These are phyloP conservation scores for Acanthamoeba royreba DNA, from an alignment of 208 protist species.

Conservation along the genomic window DNA sequence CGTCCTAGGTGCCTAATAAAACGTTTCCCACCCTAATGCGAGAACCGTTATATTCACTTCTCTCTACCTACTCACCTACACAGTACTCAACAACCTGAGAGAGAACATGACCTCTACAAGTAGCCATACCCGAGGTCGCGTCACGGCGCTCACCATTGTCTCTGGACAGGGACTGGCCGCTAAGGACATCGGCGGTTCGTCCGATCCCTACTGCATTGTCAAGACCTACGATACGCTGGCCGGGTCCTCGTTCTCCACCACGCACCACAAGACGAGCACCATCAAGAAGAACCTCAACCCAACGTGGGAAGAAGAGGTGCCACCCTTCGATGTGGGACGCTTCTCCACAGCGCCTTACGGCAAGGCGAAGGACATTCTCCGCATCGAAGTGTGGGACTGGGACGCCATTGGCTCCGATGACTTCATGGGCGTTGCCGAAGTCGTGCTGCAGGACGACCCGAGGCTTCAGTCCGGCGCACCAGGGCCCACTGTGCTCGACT, in stretches of 20 bases:
- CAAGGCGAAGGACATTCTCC: not conserved
- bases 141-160: not conserved
- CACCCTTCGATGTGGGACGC: not conserved
- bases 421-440: not conserved
- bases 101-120: too few relatives aligned
- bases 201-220: not conserved
- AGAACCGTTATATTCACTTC: too few relatives aligned
- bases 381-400: not conserved
- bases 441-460: not conserved
- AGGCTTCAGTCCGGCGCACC: not conserved
- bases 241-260: not conserved
- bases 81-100: too few relatives aligned
- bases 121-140: too few relatives aligned
- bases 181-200: not conserved
- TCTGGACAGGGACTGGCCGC: not conserved
- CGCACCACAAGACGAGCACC: not conserved
- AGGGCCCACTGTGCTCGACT: not conserved
- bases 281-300: not conserved
- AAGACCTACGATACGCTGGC: not conserved
- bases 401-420: not conserved
- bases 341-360: not conserved
- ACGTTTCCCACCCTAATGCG: too few relatives aligned
- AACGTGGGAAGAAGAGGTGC: not conserved
- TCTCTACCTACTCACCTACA: too few relatives aligned
- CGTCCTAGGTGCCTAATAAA: too few relatives aligned